A percentile compares a stretch with the other conserved stretches of the same genome.
Conservation (phyloP, 805 yeast genomes). For the Metschnikowia santaceciliae region DNA sequence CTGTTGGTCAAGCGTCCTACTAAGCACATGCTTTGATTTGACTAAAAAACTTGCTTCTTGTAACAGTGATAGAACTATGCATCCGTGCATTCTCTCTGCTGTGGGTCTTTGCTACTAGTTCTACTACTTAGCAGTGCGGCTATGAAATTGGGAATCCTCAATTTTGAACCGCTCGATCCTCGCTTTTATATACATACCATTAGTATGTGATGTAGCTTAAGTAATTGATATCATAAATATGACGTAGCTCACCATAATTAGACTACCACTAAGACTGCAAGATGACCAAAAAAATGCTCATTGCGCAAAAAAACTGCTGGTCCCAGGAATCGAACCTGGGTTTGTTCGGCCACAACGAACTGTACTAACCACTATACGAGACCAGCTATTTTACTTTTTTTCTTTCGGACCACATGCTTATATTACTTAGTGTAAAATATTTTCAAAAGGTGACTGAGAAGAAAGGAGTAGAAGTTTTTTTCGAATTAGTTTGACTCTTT, state of each 20-base stretch:
- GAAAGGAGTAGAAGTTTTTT: too few species aligned
- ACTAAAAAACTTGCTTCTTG: slow-evolving; percentile 2
- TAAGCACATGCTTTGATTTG: neutral
- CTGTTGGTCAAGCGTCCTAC: slow-evolving; percentile 2
- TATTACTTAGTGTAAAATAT: too few species aligned
- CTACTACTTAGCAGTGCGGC: neutral
- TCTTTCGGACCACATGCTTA: too few species aligned
- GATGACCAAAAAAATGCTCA: neutral
- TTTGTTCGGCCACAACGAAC: slow-evolving; percentile 70
- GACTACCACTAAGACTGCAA: neutral
- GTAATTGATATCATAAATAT: too few species aligned
- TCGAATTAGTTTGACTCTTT: too few species aligned
- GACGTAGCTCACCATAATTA: too few species aligned
- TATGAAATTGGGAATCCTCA: neutral
- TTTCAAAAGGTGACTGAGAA: too few species aligned
- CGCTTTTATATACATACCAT: slow-evolving; percentile 1
- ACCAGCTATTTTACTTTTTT: slow-evolving; percentile 23
- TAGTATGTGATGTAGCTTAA: neutral
- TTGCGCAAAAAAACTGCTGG: slow-evolving; percentile 46
- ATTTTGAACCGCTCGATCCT: neutral
- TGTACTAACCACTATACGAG: slow-evolving; percentile 69
- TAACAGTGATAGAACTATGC: neutral
- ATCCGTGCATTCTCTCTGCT: neutral
- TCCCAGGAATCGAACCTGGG: slow-evolving; percentile 74
- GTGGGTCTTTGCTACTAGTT: slow-evolving; percentile 1